These are phyloP conservation scores for Vitis riparia DNA, from an alignment of 164 flowering plant species.

Conservation along the genomic window DNA sequence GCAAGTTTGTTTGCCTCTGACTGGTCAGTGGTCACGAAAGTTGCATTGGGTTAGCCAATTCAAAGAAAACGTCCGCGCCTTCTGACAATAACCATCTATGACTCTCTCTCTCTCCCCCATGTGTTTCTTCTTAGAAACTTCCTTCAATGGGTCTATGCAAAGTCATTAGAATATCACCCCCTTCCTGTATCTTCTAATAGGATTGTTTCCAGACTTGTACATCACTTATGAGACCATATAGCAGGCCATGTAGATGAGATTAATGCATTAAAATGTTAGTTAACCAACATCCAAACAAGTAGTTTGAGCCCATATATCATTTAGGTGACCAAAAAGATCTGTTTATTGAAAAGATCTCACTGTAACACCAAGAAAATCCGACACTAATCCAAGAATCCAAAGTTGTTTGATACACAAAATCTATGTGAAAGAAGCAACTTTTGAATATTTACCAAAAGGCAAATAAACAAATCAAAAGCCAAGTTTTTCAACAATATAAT, in stretches of 20 bases:
- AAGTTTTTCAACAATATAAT: not conserved
- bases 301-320: not conserved
- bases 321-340: not conserved
- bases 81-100: not conserved
- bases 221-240: not conserved
- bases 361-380: not conserved
- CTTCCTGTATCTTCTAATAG: not conserved
- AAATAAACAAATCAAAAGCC: not conserved
- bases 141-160: not conserved
- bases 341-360: not conserved
- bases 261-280: not conserved
- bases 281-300: not conserved
- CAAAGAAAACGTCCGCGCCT: conserved; percentile 14
- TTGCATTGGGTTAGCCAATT: conserved; percentile 31
- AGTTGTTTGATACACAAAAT: not conserved
- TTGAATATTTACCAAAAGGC: not conserved
- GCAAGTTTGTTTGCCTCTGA: conserved; percentile 4
- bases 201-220: not conserved
- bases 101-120: conserved; percentile 4
- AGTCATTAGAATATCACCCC: not conserved
- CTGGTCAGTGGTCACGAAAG: conserved; percentile 18
- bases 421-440: not conserved
- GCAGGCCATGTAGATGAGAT: no score
- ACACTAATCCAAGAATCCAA: not conserved
- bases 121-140: not conserved